Evolutionary conservation across 805 yeast species (phyloP).

Genomic region (Saccharomycopsis synnaedendra): DNA sequence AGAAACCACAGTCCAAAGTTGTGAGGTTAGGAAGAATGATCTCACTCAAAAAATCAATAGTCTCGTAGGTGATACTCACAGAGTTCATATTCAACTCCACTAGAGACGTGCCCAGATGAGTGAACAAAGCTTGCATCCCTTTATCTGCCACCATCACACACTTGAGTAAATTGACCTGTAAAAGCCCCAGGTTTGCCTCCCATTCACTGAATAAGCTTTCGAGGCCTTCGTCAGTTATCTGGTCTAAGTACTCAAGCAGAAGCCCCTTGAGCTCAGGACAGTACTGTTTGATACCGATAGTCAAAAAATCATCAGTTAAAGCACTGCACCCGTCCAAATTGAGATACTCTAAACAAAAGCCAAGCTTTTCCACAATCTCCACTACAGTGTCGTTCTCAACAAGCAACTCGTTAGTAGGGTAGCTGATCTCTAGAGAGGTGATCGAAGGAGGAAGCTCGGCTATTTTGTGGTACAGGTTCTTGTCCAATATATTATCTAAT

Average conservation of each 20-base stretch:
- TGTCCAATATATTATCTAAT: conserved; percentile 58
- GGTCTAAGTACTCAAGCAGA: conserved; percentile 48
- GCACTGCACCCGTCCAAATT: conserved; percentile 63
- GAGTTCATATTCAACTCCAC: conserved; percentile 69
- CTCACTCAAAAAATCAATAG: conserved; percentile 32
- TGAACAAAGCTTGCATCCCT: conserved; percentile 46
- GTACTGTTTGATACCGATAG: conserved; percentile 48
- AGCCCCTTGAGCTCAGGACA: conserved; percentile 45
- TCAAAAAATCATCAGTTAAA: conserved; percentile 52
- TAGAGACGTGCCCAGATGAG: conserved; percentile 54
- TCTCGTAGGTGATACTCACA: conserved; percentile 43
- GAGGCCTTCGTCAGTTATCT: conserved; percentile 60
- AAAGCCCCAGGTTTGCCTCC: conserved; percentile 44
- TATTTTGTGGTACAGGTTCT: conserved; percentile 33
- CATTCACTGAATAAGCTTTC: conserved; percentile 46
- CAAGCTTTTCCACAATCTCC: conserved; percentile 48
- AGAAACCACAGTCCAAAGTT: conserved; percentile 68
- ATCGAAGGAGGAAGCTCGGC: too few species aligned
- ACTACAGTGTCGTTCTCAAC: conserved; percentile 58
- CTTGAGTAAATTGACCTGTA: conserved; percentile 48
- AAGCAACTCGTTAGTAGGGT: conserved; percentile 55
- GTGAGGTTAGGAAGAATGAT: conserved; percentile 45
- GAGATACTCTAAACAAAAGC: conserved; percentile 46
- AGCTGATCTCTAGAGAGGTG: conserved; percentile 43
- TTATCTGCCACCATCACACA: conserved; percentile 56